A percentile compares a stretch with the other conserved stretches of the same genome.
Conservation (phyloP, 2,329 filamentous ascomycete species). For the Trichophyton schoenleinii region DNA sequence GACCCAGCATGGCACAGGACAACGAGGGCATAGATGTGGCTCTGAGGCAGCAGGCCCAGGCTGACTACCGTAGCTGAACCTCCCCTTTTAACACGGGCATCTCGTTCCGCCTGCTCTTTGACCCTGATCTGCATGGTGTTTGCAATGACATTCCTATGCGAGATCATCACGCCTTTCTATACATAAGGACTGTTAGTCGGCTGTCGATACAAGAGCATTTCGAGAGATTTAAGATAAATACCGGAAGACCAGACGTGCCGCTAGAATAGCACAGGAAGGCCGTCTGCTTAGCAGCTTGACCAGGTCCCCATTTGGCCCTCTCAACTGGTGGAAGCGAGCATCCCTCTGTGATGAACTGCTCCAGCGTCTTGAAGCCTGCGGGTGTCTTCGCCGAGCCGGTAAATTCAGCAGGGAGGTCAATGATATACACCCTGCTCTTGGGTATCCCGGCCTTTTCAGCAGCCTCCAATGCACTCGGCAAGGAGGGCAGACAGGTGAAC, state of each 20-base stretch:
- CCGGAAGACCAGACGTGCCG: conserved; percentile 65
- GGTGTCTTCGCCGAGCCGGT: conserved; percentile 36
- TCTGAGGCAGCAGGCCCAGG: conserved; percentile 64
- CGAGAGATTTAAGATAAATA: conserved; percentile 23
- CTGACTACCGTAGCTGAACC: conserved; percentile 42
- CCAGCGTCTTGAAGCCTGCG: conserved; percentile 47
- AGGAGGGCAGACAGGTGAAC: conserved; percentile 58
- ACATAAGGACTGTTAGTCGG: not conserved
- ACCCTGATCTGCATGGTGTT: conserved; percentile 54
- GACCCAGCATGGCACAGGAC: conserved; percentile 53
- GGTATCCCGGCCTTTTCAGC: conserved; percentile 52
- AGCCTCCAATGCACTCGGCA: conserved; percentile 52
- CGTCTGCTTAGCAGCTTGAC: conserved; percentile 44
- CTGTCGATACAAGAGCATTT: not conserved
- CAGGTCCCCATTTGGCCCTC: conserved; percentile 29
- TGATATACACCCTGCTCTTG: conserved; percentile 52
- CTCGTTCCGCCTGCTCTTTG: conserved; percentile 35
- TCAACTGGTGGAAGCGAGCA: conserved; percentile 29
- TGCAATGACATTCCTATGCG: conserved; percentile 64
- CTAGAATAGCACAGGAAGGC: conserved; percentile 72
- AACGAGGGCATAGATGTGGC: conserved; percentile 69
- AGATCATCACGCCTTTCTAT: conserved; percentile 74
- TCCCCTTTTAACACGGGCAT: conserved; percentile 19
- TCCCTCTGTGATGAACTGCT: conserved; percentile 54
- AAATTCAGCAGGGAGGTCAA: conserved; percentile 50